Conservation (phyloP, 768 basidiomycete genomes). For the Chalciporus sphaerocephalus region DNA sequence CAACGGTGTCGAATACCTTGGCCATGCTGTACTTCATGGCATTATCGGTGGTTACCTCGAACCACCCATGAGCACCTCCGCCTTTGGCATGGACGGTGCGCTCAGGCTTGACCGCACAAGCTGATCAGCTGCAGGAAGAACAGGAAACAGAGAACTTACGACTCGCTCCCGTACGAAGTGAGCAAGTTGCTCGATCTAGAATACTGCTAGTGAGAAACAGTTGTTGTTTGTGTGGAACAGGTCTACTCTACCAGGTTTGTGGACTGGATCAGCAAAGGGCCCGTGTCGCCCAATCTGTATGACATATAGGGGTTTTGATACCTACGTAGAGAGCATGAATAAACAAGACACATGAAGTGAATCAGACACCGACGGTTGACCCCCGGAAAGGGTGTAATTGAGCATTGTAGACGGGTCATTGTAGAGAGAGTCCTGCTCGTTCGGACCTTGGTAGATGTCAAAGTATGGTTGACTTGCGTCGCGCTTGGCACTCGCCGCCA, state of each 20-base stretch:
- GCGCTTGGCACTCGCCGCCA: slow-evolving; percentile 5
- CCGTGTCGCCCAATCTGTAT: slow-evolving; percentile 13
- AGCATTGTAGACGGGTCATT: slow-evolving; percentile 13
- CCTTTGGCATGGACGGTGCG: slow-evolving; percentile 17
- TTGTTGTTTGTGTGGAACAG: neutral
- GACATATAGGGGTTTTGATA: slow-evolving; percentile 16
- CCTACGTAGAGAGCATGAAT: slow-evolving; percentile 3
- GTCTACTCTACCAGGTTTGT: slow-evolving; percentile 8
- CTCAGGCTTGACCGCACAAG: slow-evolving; percentile 8
- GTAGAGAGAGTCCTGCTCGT: slow-evolving; percentile 7
- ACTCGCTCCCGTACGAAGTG: slow-evolving; percentile 20
- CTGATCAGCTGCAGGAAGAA: neutral
- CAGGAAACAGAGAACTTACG: slow-evolving; percentile 1
- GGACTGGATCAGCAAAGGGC: slow-evolving; percentile 12
- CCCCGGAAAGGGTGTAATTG: slow-evolving; percentile 15
- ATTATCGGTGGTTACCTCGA: slow-evolving; percentile 16
- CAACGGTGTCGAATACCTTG: slow-evolving; percentile 11
- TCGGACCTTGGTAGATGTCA: slow-evolving; percentile 12
- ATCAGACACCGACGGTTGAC: slow-evolving; percentile 7
- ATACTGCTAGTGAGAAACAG: neutral
- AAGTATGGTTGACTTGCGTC: slow-evolving; percentile 10
- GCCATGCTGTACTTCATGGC: slow-evolving; percentile 18
- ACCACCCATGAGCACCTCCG: slow-evolving; percentile 15
- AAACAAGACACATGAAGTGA: neutral
- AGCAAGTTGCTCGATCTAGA: slow-evolving; percentile 14